Base-by-base conservation (phyloP, 805 yeast species). In the Hanseniaspora nectarophila region DNA sequence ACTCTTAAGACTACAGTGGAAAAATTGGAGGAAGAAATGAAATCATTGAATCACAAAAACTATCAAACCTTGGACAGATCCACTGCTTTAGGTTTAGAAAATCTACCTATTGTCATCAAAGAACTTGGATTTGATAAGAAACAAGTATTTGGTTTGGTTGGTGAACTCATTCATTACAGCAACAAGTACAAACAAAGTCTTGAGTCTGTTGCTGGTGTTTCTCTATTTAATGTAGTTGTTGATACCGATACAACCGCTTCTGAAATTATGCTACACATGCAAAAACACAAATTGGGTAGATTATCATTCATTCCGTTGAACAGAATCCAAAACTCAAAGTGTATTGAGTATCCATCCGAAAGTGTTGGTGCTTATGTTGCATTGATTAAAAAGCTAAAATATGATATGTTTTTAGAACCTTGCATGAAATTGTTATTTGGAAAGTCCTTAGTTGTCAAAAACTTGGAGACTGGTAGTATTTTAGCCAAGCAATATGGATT, bases 261-360 rank as follows among this genome's bases (percentile, higher is more conserved):
- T 10, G 63, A 76, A 16, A 65, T 90, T 3, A 83, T 89, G 83
- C 82, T 81, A 42, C 88, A 86, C 62, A 70, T 92, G 54, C 73
- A 74, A 5, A 71, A 82, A 49, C 78, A 76, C 55, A 79, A 77
- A 55, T 74, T 81, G 5, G 97, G 97, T 1, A 74, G 96, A 60
- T 89, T 85, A 0, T 87, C 97, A 0, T 88, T 92, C 59, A 80
- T 92, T 71, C 97, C 98, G 1, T 68, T 92, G 56, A 86, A 88
- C 61, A 72, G 94, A 58, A 61, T 92, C 15, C 57, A 63, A 6
- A 47, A 51, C 0, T 70, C 73, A 21, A 61, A 64, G 31, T 61
- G 64, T 9, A 65, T 72, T 15, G 59, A 61, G 2, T 84, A 79
- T 59, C 95, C 96, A 1, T 77, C 75, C 10, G 77, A 72, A 50